phyloP scores from a whole-genome alignment of 257 asterid species.

The Coffea canephora region DNA sequence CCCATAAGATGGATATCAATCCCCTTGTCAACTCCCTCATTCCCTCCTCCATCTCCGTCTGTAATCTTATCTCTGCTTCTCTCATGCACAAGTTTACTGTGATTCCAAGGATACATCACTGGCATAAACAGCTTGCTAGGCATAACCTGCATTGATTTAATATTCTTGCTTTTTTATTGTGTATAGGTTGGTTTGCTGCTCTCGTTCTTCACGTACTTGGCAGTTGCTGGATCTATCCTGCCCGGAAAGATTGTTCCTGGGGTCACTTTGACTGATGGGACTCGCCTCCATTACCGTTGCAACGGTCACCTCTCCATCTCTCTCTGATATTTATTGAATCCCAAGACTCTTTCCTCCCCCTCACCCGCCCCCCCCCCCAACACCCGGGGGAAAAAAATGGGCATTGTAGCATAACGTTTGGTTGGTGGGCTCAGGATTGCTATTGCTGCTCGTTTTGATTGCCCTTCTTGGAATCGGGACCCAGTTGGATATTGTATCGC shows the following conservation, averaged over 20 bases:
- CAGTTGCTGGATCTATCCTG: slow-evolving; percentile 69
- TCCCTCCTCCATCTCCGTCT: slow-evolving; percentile 79
- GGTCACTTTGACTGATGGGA: slow-evolving; percentile 63
- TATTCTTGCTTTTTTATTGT: background rate
- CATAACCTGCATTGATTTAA: background rate
- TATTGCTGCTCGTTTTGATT: slow-evolving; percentile 53
- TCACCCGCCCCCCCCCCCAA: too few relatives aligned
- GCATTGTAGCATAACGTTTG: too few relatives aligned
- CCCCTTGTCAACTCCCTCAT: slow-evolving; percentile 38
- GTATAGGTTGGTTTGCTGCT: slow-evolving; percentile 59
- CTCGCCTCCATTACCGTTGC: slow-evolving; percentile 80
- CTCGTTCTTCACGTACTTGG: slow-evolving; percentile 59
- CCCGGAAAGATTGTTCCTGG: slow-evolving; percentile 80
- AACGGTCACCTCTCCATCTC: slow-evolving; percentile 44
- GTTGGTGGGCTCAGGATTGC: slow-evolving; percentile 42
- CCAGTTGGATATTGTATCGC: slow-evolving; percentile 62
- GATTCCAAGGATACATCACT: too few relatives aligned
- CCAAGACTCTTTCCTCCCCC: background rate
- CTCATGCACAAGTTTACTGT: background rate
- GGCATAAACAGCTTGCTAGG: too few relatives aligned
- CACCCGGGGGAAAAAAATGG: too few relatives aligned
- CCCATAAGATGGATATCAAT: slow-evolving; percentile 54
- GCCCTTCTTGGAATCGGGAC: slow-evolving; percentile 63
- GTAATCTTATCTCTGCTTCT: slow-evolving; percentile 23
- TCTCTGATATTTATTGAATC: slow-evolving; percentile 13